Evolutionary conservation across 768 basidiomycete species (phyloP), one percentile per base, ranked within the genome.

Genomic region (Termitomyces sp.): DNA sequence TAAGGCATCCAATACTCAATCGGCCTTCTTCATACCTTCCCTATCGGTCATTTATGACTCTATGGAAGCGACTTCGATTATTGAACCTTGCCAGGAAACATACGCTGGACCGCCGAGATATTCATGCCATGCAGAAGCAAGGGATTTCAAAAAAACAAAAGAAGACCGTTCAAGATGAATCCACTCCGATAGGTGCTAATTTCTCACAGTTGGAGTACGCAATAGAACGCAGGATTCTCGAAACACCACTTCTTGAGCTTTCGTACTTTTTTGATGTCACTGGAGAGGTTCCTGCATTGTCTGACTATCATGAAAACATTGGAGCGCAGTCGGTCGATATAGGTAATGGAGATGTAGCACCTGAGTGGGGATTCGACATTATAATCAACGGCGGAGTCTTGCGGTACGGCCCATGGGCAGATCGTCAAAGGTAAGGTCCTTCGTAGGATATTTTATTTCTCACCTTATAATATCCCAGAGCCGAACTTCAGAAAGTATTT

Each of bases 341-440:
- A 49, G 94, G 92, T 2, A 97, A 97, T 66, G 89, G 92, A 1
- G 95, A 91, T 64, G 66, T 87, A 41, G 78, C 90, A 21, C 96
- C 96, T 6, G 92, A 98, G 66, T 98, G 95, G 92, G 96, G 95
- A 3, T 73, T 97, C 25, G 92, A 98, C 65, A 63, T 98, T 17
- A 80, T 87, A 17, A 75, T 98, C n/a, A 76, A 83, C 57, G 85
- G 86, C 17, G 95, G 92, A 0, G 69, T 79, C 35, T 62, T 97
- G 35, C 81, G 84, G 19, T 98, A 98, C 67, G 96, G 96, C 5
- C 96, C 96, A 4, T 98, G 96, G 96, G 89, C 95, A 23, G 96
- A 98, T 72, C 81, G 95, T 25, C 96, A 97, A 71, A 79, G 95
- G 91, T 87, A 66, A 63, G 58, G 21, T 51, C 12, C 25, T 40